Evolutionary conservation across 306 rosid species (phyloP), one percentile per base, ranked within the genome.

Genomic region (Cercis canadensis): DNA sequence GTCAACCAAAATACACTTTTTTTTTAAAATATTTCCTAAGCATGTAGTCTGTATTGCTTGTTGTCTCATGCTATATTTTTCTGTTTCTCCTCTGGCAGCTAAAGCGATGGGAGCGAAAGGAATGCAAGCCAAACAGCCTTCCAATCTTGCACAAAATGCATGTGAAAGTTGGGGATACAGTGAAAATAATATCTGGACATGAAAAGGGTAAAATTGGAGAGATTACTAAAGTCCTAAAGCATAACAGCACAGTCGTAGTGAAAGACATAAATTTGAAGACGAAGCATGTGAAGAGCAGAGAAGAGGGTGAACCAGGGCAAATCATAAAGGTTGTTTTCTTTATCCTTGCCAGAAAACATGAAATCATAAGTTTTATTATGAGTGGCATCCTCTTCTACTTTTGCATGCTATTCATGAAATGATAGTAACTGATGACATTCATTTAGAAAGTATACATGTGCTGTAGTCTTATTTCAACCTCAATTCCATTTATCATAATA

Each of bases 141-240:
- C 99, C 96, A 2, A 41, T 89, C 49, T 74, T 94, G 58, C 99
- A 83, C 45, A 94, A 91, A 71, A 83, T 91, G 96, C 99, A 94
- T 63, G 99, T 94, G 57, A 94, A 80, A 86, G 62, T 91, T 75
- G 99, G 99, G 61, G 99, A 94, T 69, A 91, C 87, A 0, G 96
- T 94, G 69, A 85, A 94, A 81, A 71, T 94, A 61, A 94, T 91
- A 80, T 76, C 97, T 13, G 99, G 99, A 53, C 92, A 75, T 24
- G 99, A 94, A 18, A 94, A 87, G 76, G 97, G 99, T 13, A 87
- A 91, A 83, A 57, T 80, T 65, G 99, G 99, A 17, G 99, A 94
- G 78, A 78, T 94, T 51, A 75, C 80, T 10, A 59, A 62, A 80
- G 8, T 94, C 79, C 82, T 80, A 77, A 91, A 52, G 92, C 99